Base-by-base conservation (phyloP, 495 filamentous ascomycete species). In the Penicillium chermesinum region DNA sequence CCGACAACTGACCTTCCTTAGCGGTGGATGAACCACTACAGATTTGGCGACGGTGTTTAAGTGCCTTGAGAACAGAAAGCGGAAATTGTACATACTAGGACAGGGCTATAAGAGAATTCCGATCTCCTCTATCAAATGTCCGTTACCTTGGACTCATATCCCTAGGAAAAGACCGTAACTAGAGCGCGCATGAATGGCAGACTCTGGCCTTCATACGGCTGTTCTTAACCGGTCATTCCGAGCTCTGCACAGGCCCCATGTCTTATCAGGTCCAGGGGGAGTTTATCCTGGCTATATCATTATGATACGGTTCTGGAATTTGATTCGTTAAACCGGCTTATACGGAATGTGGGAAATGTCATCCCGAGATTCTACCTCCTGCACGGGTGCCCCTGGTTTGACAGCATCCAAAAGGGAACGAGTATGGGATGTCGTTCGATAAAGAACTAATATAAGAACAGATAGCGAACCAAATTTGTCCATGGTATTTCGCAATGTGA, bases 21-120 rank as follows among this genome's bases (percentile, higher is more conserved):
- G 67, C 49, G 67, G 37, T 70, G 67, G 67, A 70, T 64, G 63
- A 69, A 68, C 32, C 38, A 53, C 17, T 70, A 69, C 44, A 50
- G 50, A 2, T 70, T 70, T 38, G 52, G 53, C 9, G 67, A 70
- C 41, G 67, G 65, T 16, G 67, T 71, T 18, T 69, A 58, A 36
- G 27, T n/a, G 21, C 18, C 5, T 33, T 33, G 0, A 14, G 4
- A 15, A 17, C 7, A 17, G n/a, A n/a, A n/a, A n/a, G n/a, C n/a
- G n/a, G n/a, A n/a, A n/a, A n/a, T n/a, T n/a, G n/a, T n/a, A n/a
- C n/a, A n/a, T n/a, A n/a, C n/a, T n/a, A n/a, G n/a, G n/a, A n/a
- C n/a, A n/a, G n/a, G n/a, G n/a, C n/a, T n/a, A n/a, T n/a, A n/a
- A n/a, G n/a, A n/a, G n/a, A n/a, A n/a, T n/a, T n/a, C n/a, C n/a